Conservation (phyloP, 345 rosid species). For the Cardamine resedifolia region DNA sequence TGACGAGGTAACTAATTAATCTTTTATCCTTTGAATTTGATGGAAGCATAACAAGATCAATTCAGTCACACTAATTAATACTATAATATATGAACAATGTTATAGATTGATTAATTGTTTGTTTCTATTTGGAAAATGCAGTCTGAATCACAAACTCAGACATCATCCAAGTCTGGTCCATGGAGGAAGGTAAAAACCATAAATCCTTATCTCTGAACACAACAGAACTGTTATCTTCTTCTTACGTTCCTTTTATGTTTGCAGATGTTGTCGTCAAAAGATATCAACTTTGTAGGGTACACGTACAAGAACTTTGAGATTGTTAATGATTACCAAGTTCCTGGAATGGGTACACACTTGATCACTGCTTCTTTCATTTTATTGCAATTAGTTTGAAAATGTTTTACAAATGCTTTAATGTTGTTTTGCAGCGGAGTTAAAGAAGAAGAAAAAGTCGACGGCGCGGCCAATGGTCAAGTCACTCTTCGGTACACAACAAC, state of each 20-base stretch:
- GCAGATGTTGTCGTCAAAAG: slow-evolving; percentile 86
- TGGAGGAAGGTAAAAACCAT: slow-evolving; percentile 76
- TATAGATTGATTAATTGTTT: slow-evolving; percentile 10
- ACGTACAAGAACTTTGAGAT: slow-evolving; percentile 91
- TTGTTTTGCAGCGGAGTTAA: slow-evolving; percentile 62
- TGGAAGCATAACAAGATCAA: neutral
- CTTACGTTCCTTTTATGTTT: slow-evolving; percentile 13
- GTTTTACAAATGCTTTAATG: slow-evolving; percentile 1
- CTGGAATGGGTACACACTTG: slow-evolving; percentile 68
- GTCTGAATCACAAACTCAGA: slow-evolving; percentile 47
- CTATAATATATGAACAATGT: neutral
- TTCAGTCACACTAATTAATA: neutral
- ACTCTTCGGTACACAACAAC: slow-evolving; percentile 60
- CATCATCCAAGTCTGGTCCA: slow-evolving; percentile 64
- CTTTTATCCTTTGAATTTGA: slow-evolving; percentile 1
- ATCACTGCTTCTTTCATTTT: slow-evolving; percentile 11
- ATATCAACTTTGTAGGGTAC: slow-evolving; percentile 81
- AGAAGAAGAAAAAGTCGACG: slow-evolving; percentile 69
- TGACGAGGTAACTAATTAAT: slow-evolving; percentile 75
- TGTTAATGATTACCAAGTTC: slow-evolving; percentile 85
- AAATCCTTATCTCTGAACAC: neutral
- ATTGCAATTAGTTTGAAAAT: neutral
- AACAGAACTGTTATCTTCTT: neutral
- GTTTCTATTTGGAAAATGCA: slow-evolving; percentile 36
- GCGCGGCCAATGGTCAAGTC: slow-evolving; percentile 75